Base-by-base conservation (phyloP, 192 early-diverging fungal species). In the Coemansia javaensis region DNA sequence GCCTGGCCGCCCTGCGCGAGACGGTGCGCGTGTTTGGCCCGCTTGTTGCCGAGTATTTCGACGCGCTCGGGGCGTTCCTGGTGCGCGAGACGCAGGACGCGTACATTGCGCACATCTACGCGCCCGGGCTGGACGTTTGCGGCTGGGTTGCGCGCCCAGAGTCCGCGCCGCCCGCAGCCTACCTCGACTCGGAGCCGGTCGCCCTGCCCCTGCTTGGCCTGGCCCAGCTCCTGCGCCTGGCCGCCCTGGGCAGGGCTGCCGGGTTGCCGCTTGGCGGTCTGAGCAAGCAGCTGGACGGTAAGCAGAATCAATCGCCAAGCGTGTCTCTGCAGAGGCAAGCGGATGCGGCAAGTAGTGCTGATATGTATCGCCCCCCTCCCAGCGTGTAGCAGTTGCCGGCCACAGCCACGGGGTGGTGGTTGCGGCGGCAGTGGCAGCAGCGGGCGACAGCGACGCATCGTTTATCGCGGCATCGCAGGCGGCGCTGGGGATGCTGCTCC, bases 401-500 rank as follows among this genome's bases (percentile, higher is more conserved):
- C 91, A 94, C 59, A 85, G 84, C 40, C 91, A 93, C 53, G 94
- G 94, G 32, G 79, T 94, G 44, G 81, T 91, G 42, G 78, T 89
- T 16, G 90, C 91, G 1, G 85, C 90, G 12, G 94, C 90, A 25
- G 85, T 93, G 55, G 80, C 91, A 1, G 51, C 85, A 8, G 56
- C 77, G 25, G 82, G 83, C 15, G 80, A 84, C 35, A 77, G 86
- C 10, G 21, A 42, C 14, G 48, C 85, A 88, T 3, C 5, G 28
- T 92, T 91, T 61, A 30, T 85, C 34, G 57, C 56, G 23, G 89
- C 88, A 52, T 82, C 86, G 14, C 75, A 82, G 60, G 89, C 84
- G 52, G 90, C 90, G 0, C 77, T 97, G 10, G 80, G 82, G 14
- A 74, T 90, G 21, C 55, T 97, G 38, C 87, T 90, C 56, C 87